Percentiles rank a stretch among this genome's conserved stretches.
phyloP scores from a whole-genome alignment of 371 early-diverging fungal genomes.

The Fennellomyces sp. region DNA sequence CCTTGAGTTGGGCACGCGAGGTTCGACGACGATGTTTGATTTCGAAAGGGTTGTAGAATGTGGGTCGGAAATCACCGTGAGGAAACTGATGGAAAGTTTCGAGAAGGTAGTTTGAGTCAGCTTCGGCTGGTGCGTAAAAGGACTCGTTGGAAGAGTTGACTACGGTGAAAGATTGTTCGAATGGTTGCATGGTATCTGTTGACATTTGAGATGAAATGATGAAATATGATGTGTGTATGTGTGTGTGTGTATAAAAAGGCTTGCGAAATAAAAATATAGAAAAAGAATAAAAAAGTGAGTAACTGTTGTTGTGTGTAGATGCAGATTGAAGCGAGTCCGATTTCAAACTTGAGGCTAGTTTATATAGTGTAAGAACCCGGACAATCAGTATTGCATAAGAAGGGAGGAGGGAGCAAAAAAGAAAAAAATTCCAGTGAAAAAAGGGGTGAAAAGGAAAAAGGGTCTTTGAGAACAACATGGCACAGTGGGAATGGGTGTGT shows the following conservation, averaged over 20 bases:
- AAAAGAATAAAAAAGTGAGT: constrained; percentile 1
- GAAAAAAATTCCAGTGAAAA: constrained; percentile 22
- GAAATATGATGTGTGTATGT: constrained; percentile 6
- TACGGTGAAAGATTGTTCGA: constrained; percentile 33
- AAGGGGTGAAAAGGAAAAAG: constrained; percentile 9
- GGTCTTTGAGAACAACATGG: constrained; percentile 14
- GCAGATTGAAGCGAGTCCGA: constrained; percentile 12
- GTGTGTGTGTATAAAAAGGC: neutral
- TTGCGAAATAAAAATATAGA: constrained; percentile 5
- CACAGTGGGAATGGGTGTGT: neutral
- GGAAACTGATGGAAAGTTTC: constrained; percentile 55
- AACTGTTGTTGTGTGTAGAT: neutral
- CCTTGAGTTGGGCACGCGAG: constrained; percentile 69
- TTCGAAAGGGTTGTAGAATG: constrained; percentile 79
- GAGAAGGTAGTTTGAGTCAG: constrained; percentile 25
- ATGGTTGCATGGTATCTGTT: constrained; percentile 34
- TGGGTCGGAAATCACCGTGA: constrained; percentile 67
- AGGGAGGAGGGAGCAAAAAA: constrained; percentile 8
- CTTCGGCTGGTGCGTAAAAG: constrained; percentile 13
- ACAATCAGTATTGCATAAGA: constrained; percentile 6
- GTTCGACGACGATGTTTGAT: constrained; percentile 80
- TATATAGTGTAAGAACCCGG: constrained; percentile 10
- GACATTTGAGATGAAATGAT: constrained; percentile 18
- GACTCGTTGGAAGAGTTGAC: constrained; percentile 1
- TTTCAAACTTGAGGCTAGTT: constrained; percentile 12